Conservation (phyloP, 2,329 filamentous ascomycete species). For the Lachnellula hyalina region DNA sequence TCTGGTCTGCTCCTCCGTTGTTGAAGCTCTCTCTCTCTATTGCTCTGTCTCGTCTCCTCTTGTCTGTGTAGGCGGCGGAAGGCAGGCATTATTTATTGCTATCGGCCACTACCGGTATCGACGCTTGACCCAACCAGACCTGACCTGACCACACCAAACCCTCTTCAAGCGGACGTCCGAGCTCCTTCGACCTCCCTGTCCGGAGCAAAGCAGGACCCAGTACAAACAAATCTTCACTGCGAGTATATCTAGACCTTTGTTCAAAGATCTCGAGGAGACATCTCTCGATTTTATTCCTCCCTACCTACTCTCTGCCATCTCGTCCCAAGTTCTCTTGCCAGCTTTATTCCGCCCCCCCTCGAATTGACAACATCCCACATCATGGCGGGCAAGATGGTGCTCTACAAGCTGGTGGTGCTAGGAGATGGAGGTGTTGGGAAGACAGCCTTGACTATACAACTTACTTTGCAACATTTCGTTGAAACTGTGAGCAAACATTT, state of each 20-base stretch:
- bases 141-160: not conserved
- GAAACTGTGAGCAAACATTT: slow-evolving; percentile 61
- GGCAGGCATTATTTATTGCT: not conserved
- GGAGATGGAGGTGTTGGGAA: slow-evolving; percentile 93
- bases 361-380: slow-evolving; percentile 10
- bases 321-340: slow-evolving; percentile 7
- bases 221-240: slow-evolving; percentile 3
- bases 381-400: slow-evolving; percentile 90
- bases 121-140: no score
- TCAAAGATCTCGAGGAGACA: not conserved
- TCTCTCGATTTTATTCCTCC: not conserved
- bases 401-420: slow-evolving; percentile 93
- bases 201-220: not conserved
- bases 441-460: slow-evolving; percentile 90
- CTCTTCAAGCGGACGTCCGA: slow-evolving; percentile 7
- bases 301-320: not conserved
- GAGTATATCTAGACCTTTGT: not conserved
- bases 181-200: slow-evolving; percentile 7
- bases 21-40: not conserved
- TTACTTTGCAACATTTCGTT: slow-evolving; percentile 97
- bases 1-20: not conserved
- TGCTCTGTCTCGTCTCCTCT: not conserved
- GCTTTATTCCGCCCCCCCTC: slow-evolving; percentile 8
- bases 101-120: slow-evolving; percentile 1
- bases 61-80: not conserved